A percentile compares a stretch with the other conserved stretches of the same genome.
Evolutionary conservation across 1,139 yeast species (phyloP).

Genomic region (Saccharomyces hybrid): DNA sequence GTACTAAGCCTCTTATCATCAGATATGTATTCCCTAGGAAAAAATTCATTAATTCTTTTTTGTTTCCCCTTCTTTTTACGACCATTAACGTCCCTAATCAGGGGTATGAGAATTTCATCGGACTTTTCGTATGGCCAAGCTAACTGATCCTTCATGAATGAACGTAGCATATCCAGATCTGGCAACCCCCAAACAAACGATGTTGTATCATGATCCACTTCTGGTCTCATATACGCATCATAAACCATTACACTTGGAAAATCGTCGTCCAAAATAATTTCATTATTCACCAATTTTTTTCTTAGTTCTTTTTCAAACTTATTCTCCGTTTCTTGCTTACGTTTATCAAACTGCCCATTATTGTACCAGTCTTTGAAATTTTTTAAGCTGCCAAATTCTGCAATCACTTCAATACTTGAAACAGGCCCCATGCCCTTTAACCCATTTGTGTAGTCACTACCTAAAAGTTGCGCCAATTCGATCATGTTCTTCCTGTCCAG

Average conservation of each 20-base stretch:
- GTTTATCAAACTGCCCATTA: conserved; percentile 35
- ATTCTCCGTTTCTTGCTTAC: conserved; percentile 37
- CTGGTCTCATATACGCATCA: conserved; percentile 72
- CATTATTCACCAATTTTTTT: conserved; percentile 49
- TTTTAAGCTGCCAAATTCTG: conserved; percentile 57
- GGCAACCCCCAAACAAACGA: conserved; percentile 89
- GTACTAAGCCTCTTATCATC: conserved; percentile 40
- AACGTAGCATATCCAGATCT: conserved; percentile 68
- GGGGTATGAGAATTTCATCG: conserved; percentile 84
- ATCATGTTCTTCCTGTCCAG: conserved; percentile 57
- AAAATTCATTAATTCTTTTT: conserved; percentile 51
- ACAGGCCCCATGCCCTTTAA: conserved; percentile 91
- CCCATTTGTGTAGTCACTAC: conserved; percentile 94
- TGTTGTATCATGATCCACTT: conserved; percentile 73
- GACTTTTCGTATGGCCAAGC: conserved; percentile 76
- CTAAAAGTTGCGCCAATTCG: conserved; percentile 72
- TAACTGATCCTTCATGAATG: conserved; percentile 60
- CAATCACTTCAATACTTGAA: conserved; percentile 83
- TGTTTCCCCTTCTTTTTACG: conserved; percentile 50
- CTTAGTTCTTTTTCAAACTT: conserved; percentile 50
- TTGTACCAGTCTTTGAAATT: conserved; percentile 50
- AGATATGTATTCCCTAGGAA: conserved; percentile 40
- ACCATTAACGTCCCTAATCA: conserved; percentile 70
- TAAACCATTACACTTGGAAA: conserved; percentile 68
- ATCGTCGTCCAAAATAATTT: conserved; percentile 41